Evolutionary conservation across 495 filamentous ascomycete genomes (phyloP).

Genomic region (Coniosporium apollinis): DNA sequence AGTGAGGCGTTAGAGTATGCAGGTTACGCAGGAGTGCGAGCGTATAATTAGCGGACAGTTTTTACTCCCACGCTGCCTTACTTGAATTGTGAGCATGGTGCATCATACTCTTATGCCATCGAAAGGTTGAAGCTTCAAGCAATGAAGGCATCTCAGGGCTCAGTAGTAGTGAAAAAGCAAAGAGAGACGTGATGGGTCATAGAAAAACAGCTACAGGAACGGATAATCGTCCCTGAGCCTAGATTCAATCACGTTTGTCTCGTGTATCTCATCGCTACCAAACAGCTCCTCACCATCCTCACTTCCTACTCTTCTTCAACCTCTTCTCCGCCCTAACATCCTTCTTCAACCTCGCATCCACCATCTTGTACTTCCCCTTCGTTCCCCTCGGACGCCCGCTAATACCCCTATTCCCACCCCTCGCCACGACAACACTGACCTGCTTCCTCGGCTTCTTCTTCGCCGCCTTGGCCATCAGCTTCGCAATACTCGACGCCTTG

Average conservation of each 20-base stretch:
- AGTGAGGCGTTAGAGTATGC: no score
- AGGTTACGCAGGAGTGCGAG: no score
- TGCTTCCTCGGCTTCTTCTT: constrained; percentile 67
- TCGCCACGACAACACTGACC: constrained; percentile 81
- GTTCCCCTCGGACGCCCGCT: constrained; percentile 65
- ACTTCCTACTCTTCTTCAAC: constrained; percentile 45
- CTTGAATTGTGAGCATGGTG: no score
- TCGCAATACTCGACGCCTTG: constrained; percentile 71
- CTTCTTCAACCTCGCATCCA: constrained; percentile 95
- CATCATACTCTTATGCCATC: no score
- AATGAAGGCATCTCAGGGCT: no score
- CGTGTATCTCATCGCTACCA: background rate
- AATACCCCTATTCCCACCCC: constrained; percentile 69
- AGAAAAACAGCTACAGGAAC: no score
- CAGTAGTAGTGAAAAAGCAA: no score
- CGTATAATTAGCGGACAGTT: no score
- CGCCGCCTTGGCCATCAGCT: constrained; percentile 60
- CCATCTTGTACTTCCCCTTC: constrained; percentile 98
- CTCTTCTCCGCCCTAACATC: constrained; percentile 87
- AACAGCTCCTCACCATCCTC: background rate
- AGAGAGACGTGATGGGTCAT: no score
- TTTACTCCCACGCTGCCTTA: no score
- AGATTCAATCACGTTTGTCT: background rate
- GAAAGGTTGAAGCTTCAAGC: no score
- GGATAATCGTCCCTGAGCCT: no score